These are phyloP conservation scores for Trichoderma afroharzianum DNA, from an alignment of 2,329 filamentous ascomycete genomes.

Conservation along the genomic window DNA sequence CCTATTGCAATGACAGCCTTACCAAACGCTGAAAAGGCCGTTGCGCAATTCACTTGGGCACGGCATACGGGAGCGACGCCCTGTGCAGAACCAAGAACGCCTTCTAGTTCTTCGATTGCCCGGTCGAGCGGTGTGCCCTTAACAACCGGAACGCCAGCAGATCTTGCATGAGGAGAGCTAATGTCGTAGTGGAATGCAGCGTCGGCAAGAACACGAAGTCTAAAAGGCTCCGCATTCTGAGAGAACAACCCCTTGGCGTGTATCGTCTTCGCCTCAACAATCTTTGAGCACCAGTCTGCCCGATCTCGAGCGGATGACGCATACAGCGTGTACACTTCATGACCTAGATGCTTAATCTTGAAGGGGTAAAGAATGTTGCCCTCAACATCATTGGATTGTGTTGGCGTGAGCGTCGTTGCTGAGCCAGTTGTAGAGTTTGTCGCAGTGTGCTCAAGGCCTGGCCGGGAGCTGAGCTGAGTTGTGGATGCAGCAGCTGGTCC, in stretches of 20 bases:
- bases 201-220: slow-evolving; percentile 86
- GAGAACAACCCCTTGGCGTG: slow-evolving; percentile 84
- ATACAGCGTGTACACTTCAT: slow-evolving; percentile 89
- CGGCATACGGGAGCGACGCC: slow-evolving; percentile 76
- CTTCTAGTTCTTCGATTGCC: slow-evolving; percentile 84
- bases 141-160: slow-evolving; percentile 73
- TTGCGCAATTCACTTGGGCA: slow-evolving; percentile 87
- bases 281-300: slow-evolving; percentile 87
- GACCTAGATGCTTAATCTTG: slow-evolving; percentile 90
- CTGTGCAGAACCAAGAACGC: slow-evolving; percentile 65
- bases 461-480: slow-evolving; percentile 55
- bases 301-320: slow-evolving; percentile 72
- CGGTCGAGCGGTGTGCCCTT: slow-evolving; percentile 87
- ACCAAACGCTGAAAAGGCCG: slow-evolving; percentile 79
- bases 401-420: slow-evolving; percentile 37
- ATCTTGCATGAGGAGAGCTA: slow-evolving; percentile 56
- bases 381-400: slow-evolving; percentile 63
- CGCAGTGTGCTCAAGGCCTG: slow-evolving; percentile 62
- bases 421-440: slow-evolving; percentile 65
- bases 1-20: slow-evolving; percentile 89
- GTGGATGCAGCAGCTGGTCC: slow-evolving; percentile 58
- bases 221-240: slow-evolving; percentile 95
- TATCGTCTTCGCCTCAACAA: slow-evolving; percentile 89
- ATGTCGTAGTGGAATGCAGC: slow-evolving; percentile 81
- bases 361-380: slow-evolving; percentile 90